These are phyloP conservation scores for Elongisporangium undulatum DNA, from an alignment of 352 stramenopile genomes.

Conservation along the genomic window DNA sequence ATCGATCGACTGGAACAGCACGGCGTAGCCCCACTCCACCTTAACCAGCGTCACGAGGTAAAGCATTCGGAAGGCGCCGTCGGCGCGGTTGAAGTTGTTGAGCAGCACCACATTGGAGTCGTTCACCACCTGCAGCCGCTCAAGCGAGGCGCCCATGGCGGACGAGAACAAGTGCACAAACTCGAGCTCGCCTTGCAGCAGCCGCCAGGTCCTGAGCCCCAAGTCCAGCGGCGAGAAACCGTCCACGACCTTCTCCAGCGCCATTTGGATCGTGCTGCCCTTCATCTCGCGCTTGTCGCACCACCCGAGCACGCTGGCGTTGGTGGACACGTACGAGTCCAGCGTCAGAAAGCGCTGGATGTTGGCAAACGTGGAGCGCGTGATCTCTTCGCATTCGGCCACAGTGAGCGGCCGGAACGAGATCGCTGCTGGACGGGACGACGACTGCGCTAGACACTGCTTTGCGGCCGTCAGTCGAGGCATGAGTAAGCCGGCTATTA, in stretches of 20 bases:
- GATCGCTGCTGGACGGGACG: neutral
- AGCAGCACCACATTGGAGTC: neutral
- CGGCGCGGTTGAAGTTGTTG: neutral
- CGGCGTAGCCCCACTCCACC: neutral
- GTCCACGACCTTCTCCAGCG: neutral
- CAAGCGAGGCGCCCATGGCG: neutral
- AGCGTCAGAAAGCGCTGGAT: neutral
- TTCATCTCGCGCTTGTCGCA: neutral
- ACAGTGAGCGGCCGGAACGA: neutral
- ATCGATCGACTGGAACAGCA: neutral
- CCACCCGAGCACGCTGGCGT: neutral
- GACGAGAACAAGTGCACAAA: neutral
- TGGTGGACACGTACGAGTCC: neutral
- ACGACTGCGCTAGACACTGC: too few species aligned
- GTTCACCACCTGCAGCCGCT: neutral
- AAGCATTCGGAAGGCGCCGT: neutral
- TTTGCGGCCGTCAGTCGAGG: too few species aligned
- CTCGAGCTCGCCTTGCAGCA: neutral
- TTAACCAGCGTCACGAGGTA: neutral
- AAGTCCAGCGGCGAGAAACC: neutral
- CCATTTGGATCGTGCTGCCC: neutral
- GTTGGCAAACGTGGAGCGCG: neutral
- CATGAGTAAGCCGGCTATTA: too few species aligned
- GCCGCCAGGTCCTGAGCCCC: neutral
- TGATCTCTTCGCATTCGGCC: neutral